These are phyloP conservation scores for Lithohypha guttulata DNA, from an alignment of 2,329 filamentous ascomycete species.

Conservation along the genomic window DNA sequence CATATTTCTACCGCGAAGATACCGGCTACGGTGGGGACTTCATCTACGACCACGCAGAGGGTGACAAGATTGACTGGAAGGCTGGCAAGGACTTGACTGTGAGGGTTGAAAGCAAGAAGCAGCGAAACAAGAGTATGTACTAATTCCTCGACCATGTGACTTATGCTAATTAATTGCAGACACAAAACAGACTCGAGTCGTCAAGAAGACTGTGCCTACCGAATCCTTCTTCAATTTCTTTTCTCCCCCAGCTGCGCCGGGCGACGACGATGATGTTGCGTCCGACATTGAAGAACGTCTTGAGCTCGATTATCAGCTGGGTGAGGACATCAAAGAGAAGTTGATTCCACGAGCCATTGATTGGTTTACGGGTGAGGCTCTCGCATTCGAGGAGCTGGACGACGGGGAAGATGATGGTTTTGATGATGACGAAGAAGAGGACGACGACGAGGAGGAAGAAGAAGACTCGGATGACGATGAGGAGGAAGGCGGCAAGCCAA, in stretches of 20 bases:
- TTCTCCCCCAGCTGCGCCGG: constrained; percentile 79
- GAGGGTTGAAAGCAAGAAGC: constrained; percentile 96
- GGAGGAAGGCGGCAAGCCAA: constrained; percentile 36
- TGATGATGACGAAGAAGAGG: constrained; percentile 87
- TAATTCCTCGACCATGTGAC: neutral
- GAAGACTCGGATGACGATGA: constrained; percentile 66
- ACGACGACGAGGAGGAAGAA: constrained; percentile 76
- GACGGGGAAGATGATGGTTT: constrained; percentile 74
- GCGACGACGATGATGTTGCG: constrained; percentile 61
- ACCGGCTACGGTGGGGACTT: constrained; percentile 97
- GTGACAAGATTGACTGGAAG: constrained; percentile 97
- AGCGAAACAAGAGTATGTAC: constrained; percentile 91
- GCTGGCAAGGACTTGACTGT: constrained; percentile 85
- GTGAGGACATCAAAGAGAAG: constrained; percentile 99
- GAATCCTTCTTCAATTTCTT: constrained; percentile 99
- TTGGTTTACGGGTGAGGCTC: constrained; percentile 97
- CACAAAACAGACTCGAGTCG: constrained; percentile 97
- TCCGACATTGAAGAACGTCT: constrained; percentile 94
- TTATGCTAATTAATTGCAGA: constrained; percentile 43
- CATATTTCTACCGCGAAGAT: constrained; percentile 98
- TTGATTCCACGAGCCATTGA: constrained; percentile 96
- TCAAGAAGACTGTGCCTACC: constrained; percentile 97
- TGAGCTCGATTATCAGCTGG: constrained; percentile 96
- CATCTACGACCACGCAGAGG: constrained; percentile 98
- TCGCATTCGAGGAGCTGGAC: constrained; percentile 89